Conservation (phyloP, 768 basidiomycete genomes). For the Rhizopogon rudus region DNA sequence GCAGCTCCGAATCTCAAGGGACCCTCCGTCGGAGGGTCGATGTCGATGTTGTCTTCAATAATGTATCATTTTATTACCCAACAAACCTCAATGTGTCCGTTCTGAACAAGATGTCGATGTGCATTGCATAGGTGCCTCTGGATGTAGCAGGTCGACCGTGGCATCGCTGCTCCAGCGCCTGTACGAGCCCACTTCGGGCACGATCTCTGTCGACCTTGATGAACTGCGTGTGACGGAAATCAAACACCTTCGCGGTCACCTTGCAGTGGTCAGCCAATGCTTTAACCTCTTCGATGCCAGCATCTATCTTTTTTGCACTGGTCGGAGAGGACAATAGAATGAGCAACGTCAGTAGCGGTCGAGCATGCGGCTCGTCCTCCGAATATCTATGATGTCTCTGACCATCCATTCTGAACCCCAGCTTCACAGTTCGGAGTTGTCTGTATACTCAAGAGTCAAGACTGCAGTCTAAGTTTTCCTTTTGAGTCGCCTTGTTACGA, state of each 20-base stretch:
- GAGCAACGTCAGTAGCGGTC: conserved; percentile 46
- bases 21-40: conserved; percentile 56
- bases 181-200: conserved; percentile 73
- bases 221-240: conserved; percentile 57
- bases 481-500: no score
- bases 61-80: no score
- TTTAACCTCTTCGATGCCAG: conserved; percentile 87
- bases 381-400: conserved; percentile 48
- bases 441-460: no score
- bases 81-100: no score
- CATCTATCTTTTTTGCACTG: conserved; percentile 68
- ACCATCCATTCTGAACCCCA: no score
- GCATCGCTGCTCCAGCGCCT: conserved; percentile 81
- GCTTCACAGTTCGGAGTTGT: no score
- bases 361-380: conserved; percentile 69
- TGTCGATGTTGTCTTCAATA: conserved; percentile 46
- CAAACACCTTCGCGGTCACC: conserved; percentile 73
- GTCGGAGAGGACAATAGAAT: conserved; percentile 40
- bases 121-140: conserved; percentile 81
- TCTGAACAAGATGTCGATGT: conserved; percentile 28
- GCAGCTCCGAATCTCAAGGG: conserved; percentile 62
- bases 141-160: conserved; percentile 94
- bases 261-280: conserved; percentile 85
- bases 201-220: conserved; percentile 52
- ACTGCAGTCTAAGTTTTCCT: no score